These are phyloP conservation scores for Neopestalotiopsis clavispora DNA, from an alignment of 2,329 filamentous ascomycete genomes.

Conservation along the genomic window DNA sequence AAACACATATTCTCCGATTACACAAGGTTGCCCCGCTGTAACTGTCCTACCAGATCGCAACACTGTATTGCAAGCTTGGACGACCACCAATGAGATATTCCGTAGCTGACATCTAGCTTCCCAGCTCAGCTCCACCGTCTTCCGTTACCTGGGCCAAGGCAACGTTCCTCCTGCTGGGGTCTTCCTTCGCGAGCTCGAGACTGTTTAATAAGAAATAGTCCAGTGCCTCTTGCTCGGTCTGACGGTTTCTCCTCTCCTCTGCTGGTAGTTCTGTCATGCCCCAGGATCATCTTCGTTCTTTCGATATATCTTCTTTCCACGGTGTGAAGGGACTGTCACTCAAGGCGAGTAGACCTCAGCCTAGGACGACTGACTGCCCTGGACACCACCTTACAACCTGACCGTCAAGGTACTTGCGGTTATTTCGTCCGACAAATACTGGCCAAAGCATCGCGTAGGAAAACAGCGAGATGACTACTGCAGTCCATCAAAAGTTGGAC, in stretches of 20 bases:
- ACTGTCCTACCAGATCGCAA: constrained; percentile 13
- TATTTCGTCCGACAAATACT: neutral
- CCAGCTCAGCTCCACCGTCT: constrained; percentile 9
- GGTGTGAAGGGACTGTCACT: neutral
- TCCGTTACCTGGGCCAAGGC: neutral
- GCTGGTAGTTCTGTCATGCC: constrained; percentile 12
- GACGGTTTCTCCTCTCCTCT: neutral
- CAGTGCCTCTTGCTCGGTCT: constrained; percentile 3
- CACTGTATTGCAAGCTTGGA: constrained; percentile 6
- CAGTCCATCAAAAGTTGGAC: constrained; percentile 48
- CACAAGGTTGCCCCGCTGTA: constrained; percentile 5
- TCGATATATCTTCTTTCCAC: constrained; percentile 5
- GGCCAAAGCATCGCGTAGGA: constrained; percentile 10
- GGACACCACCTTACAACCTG: neutral
- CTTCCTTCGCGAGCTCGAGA: neutral
- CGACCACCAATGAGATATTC: constrained; percentile 18
- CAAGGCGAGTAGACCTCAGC: neutral
- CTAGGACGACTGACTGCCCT: neutral
- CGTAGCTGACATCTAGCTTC: constrained; percentile 5
- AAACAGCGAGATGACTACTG: constrained; percentile 37
- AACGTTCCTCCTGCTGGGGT: neutral
- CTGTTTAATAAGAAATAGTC: constrained; percentile 9
- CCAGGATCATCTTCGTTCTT: neutral
- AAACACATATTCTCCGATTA: constrained; percentile 9
- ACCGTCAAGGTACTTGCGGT: neutral